These are phyloP conservation scores for Capsicum rhomboideum DNA, from an alignment of 257 asterid species.

Conservation along the genomic window DNA sequence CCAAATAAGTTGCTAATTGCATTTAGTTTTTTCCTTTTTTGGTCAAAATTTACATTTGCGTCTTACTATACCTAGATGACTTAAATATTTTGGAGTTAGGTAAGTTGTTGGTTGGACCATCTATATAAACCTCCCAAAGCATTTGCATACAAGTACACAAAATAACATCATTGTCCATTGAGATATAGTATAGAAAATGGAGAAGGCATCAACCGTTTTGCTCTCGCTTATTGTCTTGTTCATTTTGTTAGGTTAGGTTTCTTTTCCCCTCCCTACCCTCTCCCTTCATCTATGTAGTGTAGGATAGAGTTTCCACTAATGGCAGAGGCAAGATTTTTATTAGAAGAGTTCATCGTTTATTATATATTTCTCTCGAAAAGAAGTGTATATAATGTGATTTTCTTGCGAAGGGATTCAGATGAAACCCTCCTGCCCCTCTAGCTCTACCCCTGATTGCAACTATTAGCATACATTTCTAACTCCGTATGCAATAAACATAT, in stretches of 20 bases:
- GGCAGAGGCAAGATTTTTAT: no score
- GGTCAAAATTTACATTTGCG: no score
- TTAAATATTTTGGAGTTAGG: background rate
- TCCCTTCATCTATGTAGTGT: no score
- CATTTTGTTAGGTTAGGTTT: background rate
- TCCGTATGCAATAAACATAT: background rate
- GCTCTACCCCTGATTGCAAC: background rate
- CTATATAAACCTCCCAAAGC: background rate
- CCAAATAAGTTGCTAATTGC: no score
- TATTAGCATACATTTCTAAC: background rate
- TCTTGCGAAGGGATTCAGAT: no score
- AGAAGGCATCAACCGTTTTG: background rate
- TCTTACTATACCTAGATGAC: background rate
- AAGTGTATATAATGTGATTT: no score
- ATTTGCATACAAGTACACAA: background rate
- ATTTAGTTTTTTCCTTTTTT: no score
- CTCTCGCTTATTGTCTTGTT: background rate
- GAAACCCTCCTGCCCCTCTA: background rate
- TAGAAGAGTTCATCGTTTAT: background rate
- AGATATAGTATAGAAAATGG: background rate
- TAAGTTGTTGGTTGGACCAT: background rate
- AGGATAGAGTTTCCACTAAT: no score
- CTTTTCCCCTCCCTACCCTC: no score
- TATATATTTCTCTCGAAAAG: no score
- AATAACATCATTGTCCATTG: background rate